These are phyloP conservation scores for Talaromyces sp. DNA, from an alignment of 2,329 filamentous ascomycete genomes.

Conservation along the genomic window DNA sequence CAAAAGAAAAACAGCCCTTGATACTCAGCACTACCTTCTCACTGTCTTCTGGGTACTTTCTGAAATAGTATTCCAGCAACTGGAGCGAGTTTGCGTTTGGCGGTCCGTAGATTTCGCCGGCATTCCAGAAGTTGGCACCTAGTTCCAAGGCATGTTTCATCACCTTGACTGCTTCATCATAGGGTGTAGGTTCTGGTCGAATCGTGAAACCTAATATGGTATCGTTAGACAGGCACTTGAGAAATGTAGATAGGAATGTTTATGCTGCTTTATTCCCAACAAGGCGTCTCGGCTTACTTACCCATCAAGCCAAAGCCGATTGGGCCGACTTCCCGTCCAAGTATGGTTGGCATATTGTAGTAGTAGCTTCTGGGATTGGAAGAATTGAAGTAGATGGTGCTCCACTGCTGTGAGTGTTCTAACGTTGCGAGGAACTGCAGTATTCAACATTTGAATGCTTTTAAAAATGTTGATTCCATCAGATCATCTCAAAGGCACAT, in stretches of 20 bases:
- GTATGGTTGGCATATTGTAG: not conserved
- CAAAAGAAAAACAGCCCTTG: slow-evolving; percentile 50
- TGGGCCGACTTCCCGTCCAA: slow-evolving; percentile 33
- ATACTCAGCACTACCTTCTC: slow-evolving; percentile 56
- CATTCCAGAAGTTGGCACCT: slow-evolving; percentile 23
- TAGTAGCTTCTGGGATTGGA: too few species aligned
- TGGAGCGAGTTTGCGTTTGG: slow-evolving; percentile 52
- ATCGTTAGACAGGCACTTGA: not conserved
- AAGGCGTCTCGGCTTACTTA: slow-evolving; percentile 22
- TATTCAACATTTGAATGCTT: too few species aligned
- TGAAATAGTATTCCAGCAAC: slow-evolving; percentile 59
- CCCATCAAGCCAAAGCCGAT: slow-evolving; percentile 55
- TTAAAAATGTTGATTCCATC: too few species aligned
- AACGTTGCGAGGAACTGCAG: too few species aligned
- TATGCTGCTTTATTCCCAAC: not conserved
- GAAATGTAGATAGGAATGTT: too few species aligned
- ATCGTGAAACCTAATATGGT: not conserved
- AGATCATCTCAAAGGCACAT: too few species aligned
- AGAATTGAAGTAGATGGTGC: too few species aligned
- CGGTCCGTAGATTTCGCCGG: slow-evolving; percentile 46
- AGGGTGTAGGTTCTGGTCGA: not conserved
- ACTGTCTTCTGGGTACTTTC: slow-evolving; percentile 58
- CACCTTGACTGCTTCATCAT: slow-evolving; percentile 26
- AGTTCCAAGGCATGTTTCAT: slow-evolving; percentile 49
- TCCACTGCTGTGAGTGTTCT: too few species aligned